A percentile compares a stretch with the other conserved stretches of the same genome.
phyloP scores from a whole-genome alignment of 805 yeast species.

The Suhomyces vadensis region DNA sequence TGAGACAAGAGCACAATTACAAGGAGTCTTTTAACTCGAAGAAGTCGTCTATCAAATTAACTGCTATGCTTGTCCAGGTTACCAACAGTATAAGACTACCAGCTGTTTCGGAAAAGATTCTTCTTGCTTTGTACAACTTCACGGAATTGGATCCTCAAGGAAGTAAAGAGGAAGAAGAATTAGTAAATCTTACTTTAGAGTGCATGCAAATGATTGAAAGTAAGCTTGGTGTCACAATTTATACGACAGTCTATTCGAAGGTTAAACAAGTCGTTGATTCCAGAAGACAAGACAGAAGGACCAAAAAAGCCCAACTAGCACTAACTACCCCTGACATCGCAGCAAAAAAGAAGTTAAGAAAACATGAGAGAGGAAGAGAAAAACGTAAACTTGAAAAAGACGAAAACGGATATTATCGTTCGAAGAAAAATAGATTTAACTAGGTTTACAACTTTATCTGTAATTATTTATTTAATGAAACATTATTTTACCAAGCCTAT shows the following conservation, averaged over 20 bases:
- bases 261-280: slow-evolving; percentile 62
- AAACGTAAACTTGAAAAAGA: slow-evolving; percentile 75
- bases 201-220: slow-evolving; percentile 66
- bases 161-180: slow-evolving; percentile 50
- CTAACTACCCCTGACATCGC: slow-evolving; percentile 77
- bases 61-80: slow-evolving; percentile 63
- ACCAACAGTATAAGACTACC: slow-evolving; percentile 43
- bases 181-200: slow-evolving; percentile 57
- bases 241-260: slow-evolving; percentile 56
- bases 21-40: slow-evolving; percentile 59
- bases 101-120: slow-evolving; percentile 47
- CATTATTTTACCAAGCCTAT: neutral
- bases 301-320: slow-evolving; percentile 73
- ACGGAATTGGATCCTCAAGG: slow-evolving; percentile 41
- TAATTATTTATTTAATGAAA: neutral
- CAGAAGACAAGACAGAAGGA: slow-evolving; percentile 74
- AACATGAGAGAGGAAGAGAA: slow-evolving; percentile 73
- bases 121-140: slow-evolving; percentile 55
- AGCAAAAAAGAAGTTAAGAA: slow-evolving; percentile 75
- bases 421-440: slow-evolving; percentile 51
- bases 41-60: slow-evolving; percentile 65
- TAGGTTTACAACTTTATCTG: slow-evolving; percentile 1
- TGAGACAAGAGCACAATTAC: slow-evolving; percentile 64
- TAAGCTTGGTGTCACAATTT: slow-evolving; percentile 71
- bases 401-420: slow-evolving; percentile 71